Evolutionary conservation across 768 basidiomycete genomes (phyloP).

Genomic region (Amanita polypyramis): DNA sequence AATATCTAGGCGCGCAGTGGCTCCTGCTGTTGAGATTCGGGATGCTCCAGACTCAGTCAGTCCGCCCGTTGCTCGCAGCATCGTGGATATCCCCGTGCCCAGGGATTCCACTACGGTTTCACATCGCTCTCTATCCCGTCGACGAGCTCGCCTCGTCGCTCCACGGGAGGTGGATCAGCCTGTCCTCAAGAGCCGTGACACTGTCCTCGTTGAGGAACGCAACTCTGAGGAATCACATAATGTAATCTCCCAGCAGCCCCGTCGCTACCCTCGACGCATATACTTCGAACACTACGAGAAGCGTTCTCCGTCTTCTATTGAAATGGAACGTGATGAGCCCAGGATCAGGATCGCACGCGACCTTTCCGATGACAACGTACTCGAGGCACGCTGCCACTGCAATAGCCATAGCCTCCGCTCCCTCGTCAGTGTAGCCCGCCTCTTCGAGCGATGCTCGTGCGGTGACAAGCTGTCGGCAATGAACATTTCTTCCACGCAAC

Average conservation of each 20-base stretch:
- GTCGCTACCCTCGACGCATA: conserved; percentile 20
- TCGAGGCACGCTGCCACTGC: neutral
- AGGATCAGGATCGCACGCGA: neutral
- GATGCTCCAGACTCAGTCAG: conserved; percentile 14
- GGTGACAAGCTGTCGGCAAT: neutral
- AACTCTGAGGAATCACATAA: conserved; percentile 10
- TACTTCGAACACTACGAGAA: conserved; percentile 21
- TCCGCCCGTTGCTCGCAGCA: conserved; percentile 15
- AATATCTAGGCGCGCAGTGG: conserved; percentile 18
- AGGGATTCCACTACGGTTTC: conserved; percentile 10
- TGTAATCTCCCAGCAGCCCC: conserved; percentile 2
- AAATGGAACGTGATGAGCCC: too few relatives aligned
- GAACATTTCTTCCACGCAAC: neutral
- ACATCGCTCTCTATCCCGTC: conserved; percentile 13
- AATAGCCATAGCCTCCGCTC: neutral
- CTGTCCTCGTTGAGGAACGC: conserved; percentile 12
- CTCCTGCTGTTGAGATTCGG: conserved; percentile 18
- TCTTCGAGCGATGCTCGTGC: conserved; percentile 3
- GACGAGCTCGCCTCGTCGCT: conserved; percentile 17
- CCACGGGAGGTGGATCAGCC: conserved; percentile 14
- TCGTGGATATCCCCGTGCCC: conserved; percentile 18
- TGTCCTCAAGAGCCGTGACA: conserved; percentile 19
- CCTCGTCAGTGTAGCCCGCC: conserved; percentile 3
- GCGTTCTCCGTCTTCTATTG: conserved; percentile 7
- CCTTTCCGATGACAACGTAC: neutral